phyloP scores from a whole-genome alignment of 2,329 filamentous ascomycete genomes.

The Colletotrichum lupini region DNA sequence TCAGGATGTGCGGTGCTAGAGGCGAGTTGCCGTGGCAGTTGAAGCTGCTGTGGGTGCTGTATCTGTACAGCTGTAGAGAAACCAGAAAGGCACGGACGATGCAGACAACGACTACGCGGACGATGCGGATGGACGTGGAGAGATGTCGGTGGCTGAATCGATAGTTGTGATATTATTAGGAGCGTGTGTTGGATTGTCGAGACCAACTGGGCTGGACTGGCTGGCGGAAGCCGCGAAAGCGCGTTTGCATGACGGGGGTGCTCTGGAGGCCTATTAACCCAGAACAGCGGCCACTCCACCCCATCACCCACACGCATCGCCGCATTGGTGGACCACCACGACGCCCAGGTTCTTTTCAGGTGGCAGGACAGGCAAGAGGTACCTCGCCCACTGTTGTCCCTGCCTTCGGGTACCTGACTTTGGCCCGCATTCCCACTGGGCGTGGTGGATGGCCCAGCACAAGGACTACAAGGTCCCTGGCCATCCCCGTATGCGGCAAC shows the following conservation, averaged over 20 bases:
- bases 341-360: neutral
- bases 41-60: neutral
- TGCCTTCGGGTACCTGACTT: slow-evolving; percentile 22
- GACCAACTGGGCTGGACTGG: slow-evolving; percentile 15
- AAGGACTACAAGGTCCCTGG: neutral
- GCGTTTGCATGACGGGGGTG: slow-evolving; percentile 22
- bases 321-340: neutral
- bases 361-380: neutral
- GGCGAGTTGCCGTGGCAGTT: neutral
- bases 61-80: too few relatives aligned
- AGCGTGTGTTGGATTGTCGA: neutral
- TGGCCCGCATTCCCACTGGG: neutral
- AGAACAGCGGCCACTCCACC: slow-evolving; percentile 4
- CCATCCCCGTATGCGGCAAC: slow-evolving; percentile 4
- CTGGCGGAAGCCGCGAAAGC: slow-evolving; percentile 22
- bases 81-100: neutral
- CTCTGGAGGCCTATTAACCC: slow-evolving; percentile 10
- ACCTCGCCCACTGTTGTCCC: neutral
- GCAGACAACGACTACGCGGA: neutral
- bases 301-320: neutral
- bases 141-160: neutral
- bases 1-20: neutral
- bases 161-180: slow-evolving; percentile 28
- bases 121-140: neutral
- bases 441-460: too few relatives aligned